These are phyloP conservation scores for Linnemannia elongata DNA, from an alignment of 192 early-diverging fungal species.

Conservation along the genomic window DNA sequence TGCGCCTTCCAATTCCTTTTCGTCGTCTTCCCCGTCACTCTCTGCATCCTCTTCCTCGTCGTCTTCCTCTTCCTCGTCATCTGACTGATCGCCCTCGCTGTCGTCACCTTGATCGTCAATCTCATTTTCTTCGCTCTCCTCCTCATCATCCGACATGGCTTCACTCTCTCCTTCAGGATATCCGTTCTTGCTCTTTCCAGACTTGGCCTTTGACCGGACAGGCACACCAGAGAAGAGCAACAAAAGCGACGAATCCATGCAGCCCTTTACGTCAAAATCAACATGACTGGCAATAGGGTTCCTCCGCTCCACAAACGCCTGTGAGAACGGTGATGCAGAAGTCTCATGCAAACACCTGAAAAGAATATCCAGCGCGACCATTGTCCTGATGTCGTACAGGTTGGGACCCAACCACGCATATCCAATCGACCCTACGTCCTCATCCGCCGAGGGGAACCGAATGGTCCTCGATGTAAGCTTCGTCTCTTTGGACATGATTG, in stretches of 20 bases:
- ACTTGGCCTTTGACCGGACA: conserved; percentile 65
- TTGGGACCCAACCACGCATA: conserved; percentile 84
- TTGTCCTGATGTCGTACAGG: conserved; percentile 69
- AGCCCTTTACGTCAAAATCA: conserved; percentile 67
- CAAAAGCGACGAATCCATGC: conserved; percentile 67
- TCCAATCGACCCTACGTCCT: conserved; percentile 72
- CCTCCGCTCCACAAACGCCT: conserved; percentile 82
- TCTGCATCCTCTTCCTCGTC: conserved; percentile 10
- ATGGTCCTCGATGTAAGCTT: conserved; percentile 64
- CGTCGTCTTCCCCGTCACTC: background rate
- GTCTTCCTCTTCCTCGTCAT: conserved; percentile 25
- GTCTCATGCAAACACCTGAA: conserved; percentile 79
- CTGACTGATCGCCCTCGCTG: conserved; percentile 12
- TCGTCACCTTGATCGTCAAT: conserved; percentile 56
- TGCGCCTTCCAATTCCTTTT: background rate
- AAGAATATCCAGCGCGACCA: conserved; percentile 78
- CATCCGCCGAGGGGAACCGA: conserved; percentile 73
- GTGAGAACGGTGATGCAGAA: conserved; percentile 77
- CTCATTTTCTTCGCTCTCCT: conserved; percentile 28
- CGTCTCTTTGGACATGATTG: conserved; percentile 56
- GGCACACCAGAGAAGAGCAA: conserved; percentile 69
- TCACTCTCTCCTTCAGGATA: conserved; percentile 45
- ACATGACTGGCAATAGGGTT: conserved; percentile 75
- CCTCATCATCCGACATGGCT: conserved; percentile 31
- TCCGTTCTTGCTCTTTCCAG: conserved; percentile 34